Percentiles rank a stretch among this genome's conserved stretches.
phyloP scores from a whole-genome alignment of 1,284 basidiomycete genomes.

The Cryptococcus sp. region DNA sequence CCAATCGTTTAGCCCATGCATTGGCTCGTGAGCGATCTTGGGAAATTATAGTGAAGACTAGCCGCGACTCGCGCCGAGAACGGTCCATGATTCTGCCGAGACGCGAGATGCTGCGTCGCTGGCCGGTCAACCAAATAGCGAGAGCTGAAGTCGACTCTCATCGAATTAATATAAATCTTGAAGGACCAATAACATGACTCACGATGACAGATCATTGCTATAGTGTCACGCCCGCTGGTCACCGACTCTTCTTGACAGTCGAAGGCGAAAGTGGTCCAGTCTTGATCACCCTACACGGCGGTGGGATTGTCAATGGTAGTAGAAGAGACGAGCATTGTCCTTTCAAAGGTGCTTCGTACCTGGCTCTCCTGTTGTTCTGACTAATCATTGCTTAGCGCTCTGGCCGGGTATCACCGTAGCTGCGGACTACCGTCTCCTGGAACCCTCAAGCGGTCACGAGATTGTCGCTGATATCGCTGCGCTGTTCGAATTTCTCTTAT shows the following conservation, averaged over 20 bases:
- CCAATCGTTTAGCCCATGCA: too few relatives aligned
- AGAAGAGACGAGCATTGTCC: slow-evolving; percentile 3
- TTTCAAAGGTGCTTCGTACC: not conserved
- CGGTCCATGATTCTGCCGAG: too few relatives aligned
- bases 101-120: too few relatives aligned
- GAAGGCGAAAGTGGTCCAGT: not conserved
- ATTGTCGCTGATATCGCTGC: slow-evolving; percentile 8
- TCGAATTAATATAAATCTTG: too few relatives aligned
- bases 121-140: too few relatives aligned
- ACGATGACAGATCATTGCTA: slow-evolving; percentile 1
- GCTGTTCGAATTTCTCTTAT: slow-evolving; percentile 3
- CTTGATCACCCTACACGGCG: slow-evolving; percentile 10
- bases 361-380: not conserved
- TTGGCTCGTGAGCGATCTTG: too few relatives aligned
- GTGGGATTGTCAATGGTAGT: slow-evolving; percentile 12
- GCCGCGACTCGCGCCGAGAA: too few relatives aligned
- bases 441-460: slow-evolving; percentile 6
- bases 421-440: slow-evolving; percentile 10
- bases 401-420: slow-evolving; percentile 7
- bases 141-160: too few relatives aligned
- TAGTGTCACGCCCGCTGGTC: slow-evolving; percentile 1
- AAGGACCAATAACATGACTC: too few relatives aligned
- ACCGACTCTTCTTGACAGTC: not conserved
- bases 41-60: too few relatives aligned
- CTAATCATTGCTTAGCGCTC: not conserved